Evolutionary conservation across 108 stramenopile species (phyloP).

Genomic region (Aurantiochytrium sp.): DNA sequence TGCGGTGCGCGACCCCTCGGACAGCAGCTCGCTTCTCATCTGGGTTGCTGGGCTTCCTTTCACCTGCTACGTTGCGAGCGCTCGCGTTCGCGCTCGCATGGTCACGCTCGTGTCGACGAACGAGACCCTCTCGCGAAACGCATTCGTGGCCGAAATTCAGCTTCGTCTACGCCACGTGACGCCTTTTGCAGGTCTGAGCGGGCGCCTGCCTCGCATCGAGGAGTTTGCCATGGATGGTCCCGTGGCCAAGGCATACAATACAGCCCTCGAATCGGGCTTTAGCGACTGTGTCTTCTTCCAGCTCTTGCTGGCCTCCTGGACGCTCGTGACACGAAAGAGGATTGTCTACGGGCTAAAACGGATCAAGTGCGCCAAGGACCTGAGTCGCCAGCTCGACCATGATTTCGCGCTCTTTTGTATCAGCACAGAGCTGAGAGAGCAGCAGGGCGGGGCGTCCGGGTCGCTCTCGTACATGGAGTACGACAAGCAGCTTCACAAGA

Average conservation of each 20-base stretch:
- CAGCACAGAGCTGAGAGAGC: not conserved
- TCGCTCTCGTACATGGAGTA: not conserved
- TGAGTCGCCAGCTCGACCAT: not conserved
- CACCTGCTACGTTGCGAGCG: not conserved
- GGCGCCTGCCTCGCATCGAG: not conserved
- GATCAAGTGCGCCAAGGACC: not conserved
- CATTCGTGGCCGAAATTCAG: not conserved
- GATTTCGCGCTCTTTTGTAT: not conserved
- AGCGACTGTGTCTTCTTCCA: not conserved
- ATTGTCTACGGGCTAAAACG: not conserved
- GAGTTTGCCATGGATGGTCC: not conserved
- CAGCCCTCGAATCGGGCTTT: not conserved
- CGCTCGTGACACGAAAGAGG: not conserved
- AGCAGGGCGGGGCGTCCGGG: not conserved
- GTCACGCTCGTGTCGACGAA: not conserved
- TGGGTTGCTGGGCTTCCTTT: not conserved
- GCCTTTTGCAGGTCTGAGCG: not conserved
- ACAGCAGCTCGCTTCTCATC: not conserved
- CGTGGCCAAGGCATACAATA: not conserved
- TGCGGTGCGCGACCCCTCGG: not conserved
- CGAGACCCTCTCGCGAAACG: not conserved
- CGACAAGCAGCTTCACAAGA: not conserved
- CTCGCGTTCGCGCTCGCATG: not conserved
- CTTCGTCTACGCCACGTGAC: not conserved
- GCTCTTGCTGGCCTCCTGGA: not conserved